Conservation (phyloP, 75 land plant species). For the Selaginella tamariscina region DNA sequence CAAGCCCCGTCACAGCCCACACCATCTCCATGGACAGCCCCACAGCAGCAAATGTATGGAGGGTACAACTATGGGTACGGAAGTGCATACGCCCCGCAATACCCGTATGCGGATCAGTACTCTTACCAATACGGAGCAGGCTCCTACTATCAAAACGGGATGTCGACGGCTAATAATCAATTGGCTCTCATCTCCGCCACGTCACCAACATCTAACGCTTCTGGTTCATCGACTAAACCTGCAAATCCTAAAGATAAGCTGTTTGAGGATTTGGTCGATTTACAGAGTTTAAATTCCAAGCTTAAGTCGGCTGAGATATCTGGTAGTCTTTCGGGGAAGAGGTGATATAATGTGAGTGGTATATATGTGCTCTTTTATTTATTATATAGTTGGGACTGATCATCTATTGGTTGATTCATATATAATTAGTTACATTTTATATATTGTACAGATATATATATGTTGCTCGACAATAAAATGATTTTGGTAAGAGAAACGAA, state of each 20-base stretch:
- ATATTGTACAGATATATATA: no score
- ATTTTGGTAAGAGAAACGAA: no score
- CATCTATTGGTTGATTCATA: no score
- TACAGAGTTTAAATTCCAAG: conserved; percentile 23
- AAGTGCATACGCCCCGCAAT: not conserved
- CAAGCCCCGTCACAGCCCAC: not conserved
- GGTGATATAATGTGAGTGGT: no score
- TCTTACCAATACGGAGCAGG: not conserved
- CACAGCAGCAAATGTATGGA: not conserved
- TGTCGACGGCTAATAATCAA: not conserved
- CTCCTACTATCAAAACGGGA: not conserved
- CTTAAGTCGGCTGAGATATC: conserved; percentile 1
- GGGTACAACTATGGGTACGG: not conserved
- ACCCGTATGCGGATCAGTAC: not conserved
- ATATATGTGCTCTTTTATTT: no score
- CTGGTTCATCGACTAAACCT: conserved; percentile 15
- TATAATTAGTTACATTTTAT: no score
- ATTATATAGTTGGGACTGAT: no score
- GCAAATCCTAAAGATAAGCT: conserved; percentile 53
- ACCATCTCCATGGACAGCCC: not conserved
- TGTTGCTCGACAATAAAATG: no score
- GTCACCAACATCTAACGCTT: not conserved
- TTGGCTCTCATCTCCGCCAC: not conserved
- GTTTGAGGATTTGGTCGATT: conserved; percentile 77
- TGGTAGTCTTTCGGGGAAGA: not conserved